phyloP scores from a whole-genome alignment of 106 monocot species.

The Allium cepa region DNA sequence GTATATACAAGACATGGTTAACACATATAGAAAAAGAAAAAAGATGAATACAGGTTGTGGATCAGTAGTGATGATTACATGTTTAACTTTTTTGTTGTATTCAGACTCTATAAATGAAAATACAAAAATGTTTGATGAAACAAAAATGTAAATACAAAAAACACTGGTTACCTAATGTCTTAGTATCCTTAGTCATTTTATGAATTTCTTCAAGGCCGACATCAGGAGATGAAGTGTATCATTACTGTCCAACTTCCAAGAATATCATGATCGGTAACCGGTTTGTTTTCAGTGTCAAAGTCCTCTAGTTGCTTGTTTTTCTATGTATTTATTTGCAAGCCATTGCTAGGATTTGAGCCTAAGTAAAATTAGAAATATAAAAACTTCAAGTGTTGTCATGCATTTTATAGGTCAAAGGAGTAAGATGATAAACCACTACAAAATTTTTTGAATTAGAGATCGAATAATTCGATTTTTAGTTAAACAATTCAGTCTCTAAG shows the following conservation, averaged over 20 bases:
- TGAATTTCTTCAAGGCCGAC: slow-evolving; percentile 74
- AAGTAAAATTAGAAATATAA: slow-evolving; percentile 11
- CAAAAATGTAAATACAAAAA: too few species aligned
- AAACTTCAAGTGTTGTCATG: too few species aligned
- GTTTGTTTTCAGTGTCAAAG: slow-evolving; percentile 55
- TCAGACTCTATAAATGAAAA: slow-evolving; percentile 44
- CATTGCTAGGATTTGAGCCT: slow-evolving; percentile 31
- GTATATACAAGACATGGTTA: neutral
- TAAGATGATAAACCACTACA: too few species aligned
- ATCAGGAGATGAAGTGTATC: slow-evolving; percentile 96
- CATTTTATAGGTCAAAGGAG: too few species aligned
- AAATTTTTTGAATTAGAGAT: too few species aligned
- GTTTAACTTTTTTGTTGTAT: slow-evolving; percentile 60
- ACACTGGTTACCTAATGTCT: slow-evolving; percentile 67
- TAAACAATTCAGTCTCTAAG: too few species aligned
- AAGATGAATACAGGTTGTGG: slow-evolving; percentile 30
- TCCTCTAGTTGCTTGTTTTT: slow-evolving; percentile 82
- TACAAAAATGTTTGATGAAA: too few species aligned
- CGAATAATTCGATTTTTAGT: too few species aligned
- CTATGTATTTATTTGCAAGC: slow-evolving; percentile 15
- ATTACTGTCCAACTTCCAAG: slow-evolving; percentile 81
- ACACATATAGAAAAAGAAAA: too few species aligned
- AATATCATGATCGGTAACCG: slow-evolving; percentile 66
- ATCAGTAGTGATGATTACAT: slow-evolving; percentile 80
- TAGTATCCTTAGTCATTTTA: slow-evolving; percentile 49